Evolutionary conservation across 352 stramenopile genomes (phyloP).

Genomic region (Hyaloperonospora brassicae): DNA sequence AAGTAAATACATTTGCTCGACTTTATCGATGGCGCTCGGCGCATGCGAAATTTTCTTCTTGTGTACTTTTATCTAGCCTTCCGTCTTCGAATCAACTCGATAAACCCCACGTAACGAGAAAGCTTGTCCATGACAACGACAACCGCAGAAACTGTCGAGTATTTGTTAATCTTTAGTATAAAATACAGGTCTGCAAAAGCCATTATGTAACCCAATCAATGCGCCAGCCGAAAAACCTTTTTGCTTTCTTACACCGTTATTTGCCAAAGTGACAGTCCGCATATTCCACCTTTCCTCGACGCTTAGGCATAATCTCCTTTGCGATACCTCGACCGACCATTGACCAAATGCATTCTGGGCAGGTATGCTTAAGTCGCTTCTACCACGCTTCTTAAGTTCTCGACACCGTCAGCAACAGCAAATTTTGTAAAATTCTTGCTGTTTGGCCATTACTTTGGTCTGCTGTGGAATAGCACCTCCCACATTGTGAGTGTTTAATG

Average conservation of each 20-base stretch:
- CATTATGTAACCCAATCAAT: conserved; percentile 7
- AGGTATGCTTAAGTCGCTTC: conserved; percentile 6
- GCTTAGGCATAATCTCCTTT: conserved; percentile 11
- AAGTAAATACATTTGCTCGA: background rate
- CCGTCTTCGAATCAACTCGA: conserved; percentile 3
- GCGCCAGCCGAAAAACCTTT: conserved; percentile 3
- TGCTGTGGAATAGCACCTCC: too few relatives aligned
- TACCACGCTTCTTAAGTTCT: conserved; percentile 7
- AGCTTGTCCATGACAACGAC: conserved; percentile 10
- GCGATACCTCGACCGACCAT: conserved; percentile 12
- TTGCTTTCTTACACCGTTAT: conserved; percentile 9
- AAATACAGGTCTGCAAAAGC: conserved; percentile 9
- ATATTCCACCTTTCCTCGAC: conserved; percentile 7
- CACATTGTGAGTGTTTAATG: too few relatives aligned
- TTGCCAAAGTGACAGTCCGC: conserved; percentile 16
- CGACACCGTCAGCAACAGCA: background rate
- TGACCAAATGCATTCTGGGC: conserved; percentile 7
- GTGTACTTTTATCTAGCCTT: conserved; percentile 3
- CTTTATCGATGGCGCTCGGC: conserved; percentile 7
- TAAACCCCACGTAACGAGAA: conserved; percentile 6
- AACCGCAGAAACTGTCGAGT: conserved; percentile 1
- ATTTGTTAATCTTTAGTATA: conserved; percentile 8
- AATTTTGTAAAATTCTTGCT: too few relatives aligned
- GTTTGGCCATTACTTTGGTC: too few relatives aligned
- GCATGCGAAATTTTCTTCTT: conserved; percentile 8